These are phyloP conservation scores for Cercophora sp. DNA, from an alignment of 495 filamentous ascomycete genomes.

Conservation along the genomic window DNA sequence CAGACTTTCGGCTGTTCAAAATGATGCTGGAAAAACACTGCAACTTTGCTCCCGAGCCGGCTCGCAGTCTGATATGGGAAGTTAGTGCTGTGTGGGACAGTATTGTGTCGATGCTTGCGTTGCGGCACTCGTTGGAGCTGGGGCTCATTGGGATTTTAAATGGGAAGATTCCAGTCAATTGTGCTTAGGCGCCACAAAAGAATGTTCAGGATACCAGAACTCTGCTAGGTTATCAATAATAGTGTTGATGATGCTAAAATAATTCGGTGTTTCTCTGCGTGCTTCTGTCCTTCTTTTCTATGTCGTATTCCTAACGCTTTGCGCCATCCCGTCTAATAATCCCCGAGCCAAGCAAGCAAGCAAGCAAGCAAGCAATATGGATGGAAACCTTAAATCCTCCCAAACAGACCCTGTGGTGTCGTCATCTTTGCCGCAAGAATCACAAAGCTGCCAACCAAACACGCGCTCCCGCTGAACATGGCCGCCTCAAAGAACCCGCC, in stretches of 20 bases:
- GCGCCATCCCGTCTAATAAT: too few relatives aligned
- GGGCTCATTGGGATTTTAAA: neutral
- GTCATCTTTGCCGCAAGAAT: slow-evolving; percentile 25
- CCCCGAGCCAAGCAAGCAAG: too few relatives aligned
- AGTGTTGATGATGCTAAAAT: too few relatives aligned
- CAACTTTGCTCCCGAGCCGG: neutral
- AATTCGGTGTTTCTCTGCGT: too few relatives aligned
- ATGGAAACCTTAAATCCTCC: slow-evolving; percentile 17
- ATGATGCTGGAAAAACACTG: neutral
- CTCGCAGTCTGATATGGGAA: neutral
- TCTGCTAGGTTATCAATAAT: neutral
- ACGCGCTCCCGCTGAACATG: slow-evolving; percentile 47
- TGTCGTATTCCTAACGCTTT: too few relatives aligned
- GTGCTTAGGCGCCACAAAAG: neutral
- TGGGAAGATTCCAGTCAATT: neutral
- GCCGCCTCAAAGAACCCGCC: slow-evolving; percentile 36
- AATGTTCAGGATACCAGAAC: neutral
- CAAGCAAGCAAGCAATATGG: too few relatives aligned
- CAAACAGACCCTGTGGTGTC: slow-evolving; percentile 28
- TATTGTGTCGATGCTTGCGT: neutral
- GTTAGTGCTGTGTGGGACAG: neutral
- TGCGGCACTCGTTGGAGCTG: neutral
- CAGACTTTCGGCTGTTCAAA: too few relatives aligned
- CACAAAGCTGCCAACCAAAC: slow-evolving; percentile 28
- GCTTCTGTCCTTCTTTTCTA: too few relatives aligned